Evolutionary conservation across 2,329 filamentous ascomycete species (phyloP).

Genomic region (Aureobasidium namibiae): DNA sequence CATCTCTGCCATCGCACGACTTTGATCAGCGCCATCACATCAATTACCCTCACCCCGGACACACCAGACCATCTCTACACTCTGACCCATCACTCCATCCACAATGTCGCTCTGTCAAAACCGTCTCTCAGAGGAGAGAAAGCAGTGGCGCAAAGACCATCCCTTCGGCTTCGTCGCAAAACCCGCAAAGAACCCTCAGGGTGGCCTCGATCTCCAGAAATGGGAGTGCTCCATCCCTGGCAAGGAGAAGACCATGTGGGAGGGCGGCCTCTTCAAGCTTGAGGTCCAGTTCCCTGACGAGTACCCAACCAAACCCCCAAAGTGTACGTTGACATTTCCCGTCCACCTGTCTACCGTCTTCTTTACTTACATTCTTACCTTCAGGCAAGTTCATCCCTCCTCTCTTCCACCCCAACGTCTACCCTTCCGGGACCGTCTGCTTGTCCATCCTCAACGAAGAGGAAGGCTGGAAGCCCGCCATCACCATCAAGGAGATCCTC

Average conservation of each 20-base stretch:
- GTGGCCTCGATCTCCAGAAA: slow-evolving; percentile 80
- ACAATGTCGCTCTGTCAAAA: slow-evolving; percentile 82
- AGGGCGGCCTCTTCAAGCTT: slow-evolving; percentile 93
- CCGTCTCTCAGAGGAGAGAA: slow-evolving; percentile 80
- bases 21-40: too few species aligned
- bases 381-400: slow-evolving; percentile 92
- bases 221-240: slow-evolving; percentile 97
- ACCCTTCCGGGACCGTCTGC: slow-evolving; percentile 95
- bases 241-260: slow-evolving; percentile 95
- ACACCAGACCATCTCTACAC: background rate
- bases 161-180: slow-evolving; percentile 97
- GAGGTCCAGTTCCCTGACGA: slow-evolving; percentile 91
- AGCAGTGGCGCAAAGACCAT: slow-evolving; percentile 94
- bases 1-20: background rate
- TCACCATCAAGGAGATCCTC: slow-evolving; percentile 96
- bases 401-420: slow-evolving; percentile 97
- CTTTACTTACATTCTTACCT: background rate
- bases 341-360: background rate
- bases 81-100: background rate
- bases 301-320: slow-evolving; percentile 96
- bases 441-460: slow-evolving; percentile 97
- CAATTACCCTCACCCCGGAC: background rate
- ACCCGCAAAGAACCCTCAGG: slow-evolving; percentile 69
- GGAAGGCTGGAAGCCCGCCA: slow-evolving; percentile 96
- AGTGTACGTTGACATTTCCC: slow-evolving; percentile 58